Conservation (phyloP, 1,284 basidiomycete species). For the Tranzscheliella williamsii region DNA sequence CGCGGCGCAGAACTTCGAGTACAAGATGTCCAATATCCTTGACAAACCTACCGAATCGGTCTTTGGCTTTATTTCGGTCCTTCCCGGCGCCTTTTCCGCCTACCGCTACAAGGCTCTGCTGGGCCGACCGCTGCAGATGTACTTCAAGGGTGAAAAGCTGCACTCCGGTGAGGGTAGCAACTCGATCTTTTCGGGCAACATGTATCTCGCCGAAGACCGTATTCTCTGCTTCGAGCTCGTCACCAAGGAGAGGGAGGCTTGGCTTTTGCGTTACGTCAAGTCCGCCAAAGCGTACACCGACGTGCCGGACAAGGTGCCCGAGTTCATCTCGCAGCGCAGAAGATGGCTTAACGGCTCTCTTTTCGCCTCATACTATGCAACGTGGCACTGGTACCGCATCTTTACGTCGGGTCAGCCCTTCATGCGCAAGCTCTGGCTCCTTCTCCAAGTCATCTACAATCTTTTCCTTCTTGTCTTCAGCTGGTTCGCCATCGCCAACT, state of each 20-base stretch:
- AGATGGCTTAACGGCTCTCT: constrained; percentile 59
- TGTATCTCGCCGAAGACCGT: constrained; percentile 59
- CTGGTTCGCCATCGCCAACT: constrained; percentile 55
- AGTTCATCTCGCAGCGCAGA: constrained; percentile 56
- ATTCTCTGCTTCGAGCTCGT: constrained; percentile 58
- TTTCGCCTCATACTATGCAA: constrained; percentile 53
- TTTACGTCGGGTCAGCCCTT: constrained; percentile 53
- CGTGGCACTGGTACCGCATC: constrained; percentile 54
- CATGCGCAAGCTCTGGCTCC: constrained; percentile 47
- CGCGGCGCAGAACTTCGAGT: constrained; percentile 64
- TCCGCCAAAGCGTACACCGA: constrained; percentile 57
- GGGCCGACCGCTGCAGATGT: constrained; percentile 82
- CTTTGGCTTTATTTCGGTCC: constrained; percentile 89
- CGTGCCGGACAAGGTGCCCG: constrained; percentile 53
- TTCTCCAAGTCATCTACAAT: constrained; percentile 57
- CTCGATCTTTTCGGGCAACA: constrained; percentile 56
- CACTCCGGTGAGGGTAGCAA: constrained; percentile 38
- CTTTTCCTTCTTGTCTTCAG: constrained; percentile 52
- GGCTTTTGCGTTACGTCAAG: constrained; percentile 58
- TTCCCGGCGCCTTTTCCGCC: constrained; percentile 91
- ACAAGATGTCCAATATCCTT: constrained; percentile 56
- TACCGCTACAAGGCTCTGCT: constrained; percentile 78
- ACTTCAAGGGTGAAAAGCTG: constrained; percentile 86
- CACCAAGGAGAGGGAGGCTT: constrained; percentile 61
- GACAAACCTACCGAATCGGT: constrained; percentile 68